Base-by-base conservation (phyloP, 345 rosid species). In the Geranium rotundifolium region DNA sequence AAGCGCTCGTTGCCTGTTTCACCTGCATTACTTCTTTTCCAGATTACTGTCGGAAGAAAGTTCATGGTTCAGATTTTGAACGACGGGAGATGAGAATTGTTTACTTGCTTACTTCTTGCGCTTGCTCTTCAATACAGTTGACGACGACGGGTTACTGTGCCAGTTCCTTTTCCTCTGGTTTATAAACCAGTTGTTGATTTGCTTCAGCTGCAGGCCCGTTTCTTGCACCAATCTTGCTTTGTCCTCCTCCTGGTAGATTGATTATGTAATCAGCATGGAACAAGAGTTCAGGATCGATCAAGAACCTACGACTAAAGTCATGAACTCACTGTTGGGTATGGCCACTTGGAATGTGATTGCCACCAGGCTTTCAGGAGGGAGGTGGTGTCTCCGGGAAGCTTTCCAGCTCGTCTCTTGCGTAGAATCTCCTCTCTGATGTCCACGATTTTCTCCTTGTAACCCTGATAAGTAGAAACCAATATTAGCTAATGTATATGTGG, bases 261-360 rank as follows among this genome's bases (percentile, higher is more conserved):
- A 31, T 31, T 31, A 31, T 31, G 37, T 31, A 31, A 31, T n/a
- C n/a, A n/a, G n/a, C n/a, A 31, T 7, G 4, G 7, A 31, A 31
- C 54, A 57, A 19, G 23, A 15, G 10, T 29, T 57, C 29, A 19
- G 12, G 4, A 57, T 2, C 18, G 30, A 57, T 6, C 18, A 31
- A 31, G 37, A 31, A 31, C 5, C 29, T 18, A 19, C 5, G 3
- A 19, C n/a, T 5, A 54, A 50, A 50, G 31, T 12, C 37, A 60
- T 57, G 68, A 67, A 70, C 90, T 74, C 71, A 95, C 99, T n/a
- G 97, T 95, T 56, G 99, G 99, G 66, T 93, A 88, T 49, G 99
- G 99, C 99, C 97, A 93, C 73, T 93, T 93, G 7, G 92, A 75
- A 75, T 93, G 99, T 34, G 96, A 72, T 68, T 86, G 99, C 99